Evolutionary conservation across 2,329 filamentous ascomycete species (phyloP), one percentile per base, ranked within the genome.

Genomic region (Coniella lustricola): DNA sequence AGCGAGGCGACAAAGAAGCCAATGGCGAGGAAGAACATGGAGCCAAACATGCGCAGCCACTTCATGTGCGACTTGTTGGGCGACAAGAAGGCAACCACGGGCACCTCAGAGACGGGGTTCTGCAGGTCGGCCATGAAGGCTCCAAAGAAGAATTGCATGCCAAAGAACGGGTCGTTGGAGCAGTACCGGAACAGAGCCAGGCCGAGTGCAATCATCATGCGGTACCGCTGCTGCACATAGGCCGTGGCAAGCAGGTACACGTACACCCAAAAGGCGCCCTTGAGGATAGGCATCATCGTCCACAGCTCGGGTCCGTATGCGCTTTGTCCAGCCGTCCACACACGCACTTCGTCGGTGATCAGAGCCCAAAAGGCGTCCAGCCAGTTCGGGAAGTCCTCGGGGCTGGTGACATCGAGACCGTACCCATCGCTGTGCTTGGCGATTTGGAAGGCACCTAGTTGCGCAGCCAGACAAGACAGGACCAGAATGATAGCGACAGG

Each of bases 91-190:
- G 51, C 46, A 17, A 49, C 49, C 13, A 49, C 44, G 20, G 51
- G 51, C 31, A 34, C 51, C 7, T 48, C 42, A 3, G 48, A 34
- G 33, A 40, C 44, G 1, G 38, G 36, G 37, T 47, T 47, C 48
- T 53, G 51, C 32, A 53, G 38, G 36, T 53, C 51, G 36, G 51
- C 51, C 44, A 53, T 53, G 51, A 53, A 53, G 36, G 51, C 51
- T 10, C 51, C 51, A 21, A 53, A 53, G 44, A 53, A 53, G 51
- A 53, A 53, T 18, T 53, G 51, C 51, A 53, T 53, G 51, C 51
- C 51, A 31, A 53, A 53, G 44, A 53, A 53, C 18, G 51, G 51
- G 18, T 53, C 51, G 51, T 53, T 53, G 40, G 51, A 37, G 40
- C 44, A 45, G 44, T 44, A 39, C n/a, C 51, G 51, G 48, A 50